phyloP scores from a whole-genome alignment of 2,329 filamentous ascomycete species.

The Colletotrichum siamense region DNA sequence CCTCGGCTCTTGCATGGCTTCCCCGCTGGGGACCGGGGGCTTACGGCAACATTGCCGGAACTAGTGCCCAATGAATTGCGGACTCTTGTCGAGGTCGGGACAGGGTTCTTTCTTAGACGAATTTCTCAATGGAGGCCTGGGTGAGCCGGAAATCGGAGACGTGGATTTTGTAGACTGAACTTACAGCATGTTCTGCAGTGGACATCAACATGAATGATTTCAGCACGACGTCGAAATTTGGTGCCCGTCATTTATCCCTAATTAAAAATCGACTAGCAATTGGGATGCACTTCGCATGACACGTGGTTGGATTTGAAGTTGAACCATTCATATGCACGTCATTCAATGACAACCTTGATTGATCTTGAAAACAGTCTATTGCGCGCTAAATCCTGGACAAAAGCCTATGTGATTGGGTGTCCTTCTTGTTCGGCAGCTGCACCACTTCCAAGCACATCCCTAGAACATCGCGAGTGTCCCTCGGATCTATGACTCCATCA shows the following conservation, averaged over 20 bases:
- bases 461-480: background rate
- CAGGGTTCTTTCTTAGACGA: background rate
- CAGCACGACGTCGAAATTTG: background rate
- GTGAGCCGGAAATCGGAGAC: background rate
- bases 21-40: background rate
- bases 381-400: background rate
- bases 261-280: rapidly evolving
- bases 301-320: background rate
- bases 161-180: background rate
- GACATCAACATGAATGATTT: background rate
- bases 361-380: background rate
- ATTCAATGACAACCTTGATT: background rate
- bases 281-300: rapidly evolving
- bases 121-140: background rate
- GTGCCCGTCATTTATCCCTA: background rate
- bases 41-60: background rate
- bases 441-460: background rate
- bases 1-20: background rate
- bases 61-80: background rate
- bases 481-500: background rate
- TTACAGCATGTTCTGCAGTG: background rate
- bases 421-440: background rate
- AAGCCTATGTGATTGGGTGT: background rate
- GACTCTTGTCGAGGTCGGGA: background rate
- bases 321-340: background rate